Base-by-base conservation (phyloP, 495 filamentous ascomycete species). In the Podospora appendiculata region DNA sequence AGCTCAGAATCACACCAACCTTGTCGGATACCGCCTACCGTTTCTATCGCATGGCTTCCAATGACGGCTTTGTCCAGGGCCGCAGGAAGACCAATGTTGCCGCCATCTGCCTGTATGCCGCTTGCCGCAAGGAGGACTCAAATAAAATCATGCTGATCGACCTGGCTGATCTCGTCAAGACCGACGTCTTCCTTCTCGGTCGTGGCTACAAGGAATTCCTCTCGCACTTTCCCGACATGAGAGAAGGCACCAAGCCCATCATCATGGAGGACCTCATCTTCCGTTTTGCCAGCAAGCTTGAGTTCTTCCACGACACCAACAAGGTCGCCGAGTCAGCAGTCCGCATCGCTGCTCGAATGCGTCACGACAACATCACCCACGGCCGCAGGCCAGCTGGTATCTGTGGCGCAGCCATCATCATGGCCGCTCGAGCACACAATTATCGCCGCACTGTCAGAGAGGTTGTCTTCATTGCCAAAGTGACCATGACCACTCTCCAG, bases 341-440 rank as follows among this genome's bases (percentile, higher is more conserved):
- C 36, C 81, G 84, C 33, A 86, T 98, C 47, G 83, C 94, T 33
- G 82, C 88, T 62, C 84, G 93, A 41, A 97, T 98, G 93, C 86
- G 87, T 47, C 79, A 86, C 25, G 93, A 98, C 68, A 96, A 92
- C 88, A 96, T 98, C 81, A 85, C 88, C 8, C 85, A 86, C 45
- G 93, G 93, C 58, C 89, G 93, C 61, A 82, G 90, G 41, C 94
- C 94, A 42, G 89, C 93, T 25, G 93, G 94, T 61, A 82, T 97
- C 42, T 96, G 90, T 68, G 94, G 93, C 53, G 94, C 93, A 9
- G 90, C 90, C 53, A 78, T 98, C 51, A 88, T 98, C 56, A 82
- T 98, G 56, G 94, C 93, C 17, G 90, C 93, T 9, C 86, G 94
- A 34, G 95, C 96, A 83, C 94, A 96, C 74, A 96, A 96, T 66